Base-by-base conservation (phyloP, 176 grass and related monocot species). In the Poa pratensis region DNA sequence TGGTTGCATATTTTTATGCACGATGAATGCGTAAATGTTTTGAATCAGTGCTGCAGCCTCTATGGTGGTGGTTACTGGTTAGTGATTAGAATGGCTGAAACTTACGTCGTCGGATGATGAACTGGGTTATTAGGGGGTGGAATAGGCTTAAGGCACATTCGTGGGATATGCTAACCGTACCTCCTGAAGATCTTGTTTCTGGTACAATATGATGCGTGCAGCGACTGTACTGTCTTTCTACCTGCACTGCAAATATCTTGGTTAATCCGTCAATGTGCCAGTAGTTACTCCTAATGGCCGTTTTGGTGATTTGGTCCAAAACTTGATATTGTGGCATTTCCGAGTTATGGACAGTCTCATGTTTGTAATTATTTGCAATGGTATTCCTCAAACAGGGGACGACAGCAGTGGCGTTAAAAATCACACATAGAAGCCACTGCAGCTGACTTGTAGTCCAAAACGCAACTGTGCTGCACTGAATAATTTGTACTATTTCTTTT, bases 211-310 rank as follows among this genome's bases (percentile, higher is more conserved):
- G 73, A 4, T 18, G 50, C 9, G 2, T 55, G 32, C 28, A 9
- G 14, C 15, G 0, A 19, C 9, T 73, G n/a, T 27, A 12, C 20
- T 17, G 59, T 55, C 35, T 77, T 34, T 19, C 12, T 35, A 59
- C n/a, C 7, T 1, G 17, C 55, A 19, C 7, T 37, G 39, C n/a
- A 80, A 54, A 72, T 72, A 79, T 86, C 65, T 86, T 51, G 35
- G 9, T 58, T 22, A 58, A 58, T 58, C 54, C 6, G 53, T 60
- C n/a, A 23, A 2, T 50, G 48, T 5, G 57, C 3, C n/a, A 60
- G 57, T 5, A 60, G 57, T 24, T 60, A 60, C 2, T 54, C 19
- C 2, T 59, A 20, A 59, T 9, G 55, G 55, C 17, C 37, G 6
- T 39, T 39, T 39, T n/a, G n/a, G n/a, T n/a, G n/a, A n/a, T 34